Evolutionary conservation across 164 flowering plant species (phyloP).

Genomic region (Chimonanthus salicifolius): DNA sequence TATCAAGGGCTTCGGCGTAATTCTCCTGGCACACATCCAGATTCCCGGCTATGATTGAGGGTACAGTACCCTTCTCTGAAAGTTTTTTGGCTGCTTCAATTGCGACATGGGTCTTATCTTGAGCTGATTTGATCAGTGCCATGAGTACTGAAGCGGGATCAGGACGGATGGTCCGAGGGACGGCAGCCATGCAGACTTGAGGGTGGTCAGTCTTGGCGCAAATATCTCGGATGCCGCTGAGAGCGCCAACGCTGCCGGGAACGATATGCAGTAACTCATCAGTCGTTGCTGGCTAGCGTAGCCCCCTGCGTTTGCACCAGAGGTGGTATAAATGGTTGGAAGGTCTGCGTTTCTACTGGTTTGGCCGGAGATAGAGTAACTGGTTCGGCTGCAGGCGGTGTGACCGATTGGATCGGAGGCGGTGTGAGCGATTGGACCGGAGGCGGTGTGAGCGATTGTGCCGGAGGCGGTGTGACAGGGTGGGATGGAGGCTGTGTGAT

Average conservation of each 20-base stretch:
- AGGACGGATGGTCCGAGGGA: no score
- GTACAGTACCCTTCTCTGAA: neutral
- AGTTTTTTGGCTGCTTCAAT: neutral
- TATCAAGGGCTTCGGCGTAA: neutral
- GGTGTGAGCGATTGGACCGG: neutral
- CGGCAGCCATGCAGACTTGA: neutral
- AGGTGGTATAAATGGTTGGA: no score
- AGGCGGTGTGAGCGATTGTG: neutral
- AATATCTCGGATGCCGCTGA: neutral
- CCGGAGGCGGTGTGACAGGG: neutral
- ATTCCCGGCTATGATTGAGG: neutral
- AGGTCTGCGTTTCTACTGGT: no score
- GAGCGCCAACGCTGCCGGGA: neutral
- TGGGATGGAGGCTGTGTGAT: neutral
- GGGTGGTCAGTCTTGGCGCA: neutral
- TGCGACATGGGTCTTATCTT: neutral
- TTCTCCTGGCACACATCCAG: constrained; percentile 2
- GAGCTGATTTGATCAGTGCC: neutral
- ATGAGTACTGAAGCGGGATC: neutral
- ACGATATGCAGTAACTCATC: no score
- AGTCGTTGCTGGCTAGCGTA: no score
- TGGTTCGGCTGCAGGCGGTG: neutral
- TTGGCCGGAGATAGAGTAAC: neutral
- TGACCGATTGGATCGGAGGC: neutral
- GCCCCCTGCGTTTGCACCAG: no score